phyloP scores from a whole-genome alignment of 805 yeast genomes.

The Ogataea neopini region DNA sequence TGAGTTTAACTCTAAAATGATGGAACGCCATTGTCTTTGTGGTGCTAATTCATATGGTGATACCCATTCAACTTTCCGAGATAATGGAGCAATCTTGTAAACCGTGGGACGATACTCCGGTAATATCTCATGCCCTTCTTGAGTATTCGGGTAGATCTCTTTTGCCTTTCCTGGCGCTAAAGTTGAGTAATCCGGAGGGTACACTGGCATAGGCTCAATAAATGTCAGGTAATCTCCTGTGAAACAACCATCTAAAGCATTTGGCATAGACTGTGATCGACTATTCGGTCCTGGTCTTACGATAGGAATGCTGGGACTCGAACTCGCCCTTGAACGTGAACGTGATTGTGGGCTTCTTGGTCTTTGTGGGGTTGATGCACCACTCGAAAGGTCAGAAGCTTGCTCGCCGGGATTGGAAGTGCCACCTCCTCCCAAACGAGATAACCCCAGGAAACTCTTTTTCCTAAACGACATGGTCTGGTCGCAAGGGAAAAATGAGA shows the following conservation, averaged over 20 bases:
- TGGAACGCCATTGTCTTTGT: constrained; percentile 67
- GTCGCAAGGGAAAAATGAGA: not conserved
- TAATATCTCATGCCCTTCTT: constrained; percentile 42
- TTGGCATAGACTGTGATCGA: constrained; percentile 7
- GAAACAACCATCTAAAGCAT: not conserved
- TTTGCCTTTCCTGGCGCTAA: constrained; percentile 39
- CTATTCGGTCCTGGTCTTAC: not conserved
- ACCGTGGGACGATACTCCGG: constrained; percentile 73
- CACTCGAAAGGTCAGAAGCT: not conserved
- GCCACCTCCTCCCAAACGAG: not conserved
- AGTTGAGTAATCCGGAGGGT: constrained; percentile 39
- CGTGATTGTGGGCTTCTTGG: constrained; percentile 4
- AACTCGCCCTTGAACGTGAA: constrained; percentile 6
- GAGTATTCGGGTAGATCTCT: constrained; percentile 33
- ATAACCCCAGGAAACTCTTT: constrained; percentile 7
- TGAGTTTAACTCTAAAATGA: constrained; percentile 74
- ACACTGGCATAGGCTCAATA: constrained; percentile 40
- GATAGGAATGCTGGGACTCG: not conserved
- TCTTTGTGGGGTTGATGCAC: not conserved
- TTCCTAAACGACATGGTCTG: constrained; percentile 8
- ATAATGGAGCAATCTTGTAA: constrained; percentile 54
- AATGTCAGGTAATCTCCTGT: constrained; percentile 12
- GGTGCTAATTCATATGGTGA: constrained; percentile 75
- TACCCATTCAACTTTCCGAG: constrained; percentile 72
- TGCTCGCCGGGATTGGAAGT: not conserved